Conservation (phyloP, 495 filamentous ascomycete species). For the Penicillium herquei region DNA sequence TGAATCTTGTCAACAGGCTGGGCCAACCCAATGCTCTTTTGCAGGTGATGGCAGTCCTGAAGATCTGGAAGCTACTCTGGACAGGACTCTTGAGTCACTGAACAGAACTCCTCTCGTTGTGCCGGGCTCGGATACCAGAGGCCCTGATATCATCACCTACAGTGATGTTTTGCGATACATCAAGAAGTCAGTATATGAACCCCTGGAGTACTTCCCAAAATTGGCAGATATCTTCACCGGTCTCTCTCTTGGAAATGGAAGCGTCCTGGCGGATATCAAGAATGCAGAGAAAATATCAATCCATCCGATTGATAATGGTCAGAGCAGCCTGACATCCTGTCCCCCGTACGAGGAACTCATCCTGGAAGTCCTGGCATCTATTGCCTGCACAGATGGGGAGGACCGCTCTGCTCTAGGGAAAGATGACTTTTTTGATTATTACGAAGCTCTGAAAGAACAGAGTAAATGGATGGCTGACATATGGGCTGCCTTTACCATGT, state of each 20-base stretch:
- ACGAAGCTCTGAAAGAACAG: background rate
- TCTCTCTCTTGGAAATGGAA: background rate
- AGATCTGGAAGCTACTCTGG: background rate
- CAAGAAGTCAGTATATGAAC: background rate
- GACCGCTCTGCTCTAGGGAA: background rate
- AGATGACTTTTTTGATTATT: background rate
- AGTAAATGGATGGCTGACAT: background rate
- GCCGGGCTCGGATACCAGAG: background rate
- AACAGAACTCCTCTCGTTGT: background rate
- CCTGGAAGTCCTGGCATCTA: background rate
- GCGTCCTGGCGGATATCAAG: background rate
- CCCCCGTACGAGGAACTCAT: no score
- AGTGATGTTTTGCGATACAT: background rate
- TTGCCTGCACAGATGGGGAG: background rate
- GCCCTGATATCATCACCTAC: background rate
- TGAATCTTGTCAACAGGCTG: background rate
- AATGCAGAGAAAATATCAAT: background rate
- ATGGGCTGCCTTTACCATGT: background rate
- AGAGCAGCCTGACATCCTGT: background rate
- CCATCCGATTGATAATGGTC: background rate
- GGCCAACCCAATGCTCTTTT: background rate
- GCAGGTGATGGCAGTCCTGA: background rate
- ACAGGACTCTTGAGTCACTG: background rate
- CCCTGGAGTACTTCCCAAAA: background rate
- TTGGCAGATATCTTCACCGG: background rate